Conservation (phyloP, 129 eudicot genomes). For the Apium graveolens region DNA sequence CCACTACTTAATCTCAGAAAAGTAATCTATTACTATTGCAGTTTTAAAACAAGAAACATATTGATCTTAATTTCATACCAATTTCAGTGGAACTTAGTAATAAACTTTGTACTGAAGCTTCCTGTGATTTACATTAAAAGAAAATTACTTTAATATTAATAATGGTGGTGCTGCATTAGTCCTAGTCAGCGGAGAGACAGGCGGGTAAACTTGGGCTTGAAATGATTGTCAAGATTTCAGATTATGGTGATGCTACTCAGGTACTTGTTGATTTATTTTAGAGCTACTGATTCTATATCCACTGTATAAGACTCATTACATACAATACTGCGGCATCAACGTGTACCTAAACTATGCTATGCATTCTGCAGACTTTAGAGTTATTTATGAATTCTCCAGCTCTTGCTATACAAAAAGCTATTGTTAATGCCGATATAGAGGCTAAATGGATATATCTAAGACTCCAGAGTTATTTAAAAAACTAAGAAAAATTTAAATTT, state of each 20-base stretch:
- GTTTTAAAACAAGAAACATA: not conserved
- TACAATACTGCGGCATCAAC: not conserved
- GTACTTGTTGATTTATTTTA: constrained; percentile 27
- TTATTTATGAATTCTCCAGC: constrained; percentile 90
- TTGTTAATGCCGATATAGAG: constrained; percentile 70
- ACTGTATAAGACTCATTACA: constrained; percentile 1
- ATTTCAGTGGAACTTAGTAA: not conserved
- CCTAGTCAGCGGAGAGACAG: constrained; percentile 84
- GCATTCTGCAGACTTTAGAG: constrained; percentile 69
- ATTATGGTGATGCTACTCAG: constrained; percentile 98
- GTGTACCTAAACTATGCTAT: not conserved
- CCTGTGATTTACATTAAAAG: not conserved
- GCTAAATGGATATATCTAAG: too few relatives aligned
- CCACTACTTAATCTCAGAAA: not conserved
- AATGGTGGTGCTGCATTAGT: constrained; percentile 99
- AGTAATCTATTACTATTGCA: not conserved
- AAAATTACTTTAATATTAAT: constrained; percentile 31
- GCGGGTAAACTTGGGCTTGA: constrained; percentile 82
- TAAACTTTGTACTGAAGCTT: not conserved
- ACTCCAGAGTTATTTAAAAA: too few relatives aligned
- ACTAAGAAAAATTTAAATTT: too few relatives aligned
- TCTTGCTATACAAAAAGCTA: constrained; percentile 91
- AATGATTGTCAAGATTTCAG: constrained; percentile 81
- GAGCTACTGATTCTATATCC: not conserved
- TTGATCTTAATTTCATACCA: not conserved